Base-by-base conservation (phyloP, 1,284 basidiomycete species). In the Apiotrichum sp. region DNA sequence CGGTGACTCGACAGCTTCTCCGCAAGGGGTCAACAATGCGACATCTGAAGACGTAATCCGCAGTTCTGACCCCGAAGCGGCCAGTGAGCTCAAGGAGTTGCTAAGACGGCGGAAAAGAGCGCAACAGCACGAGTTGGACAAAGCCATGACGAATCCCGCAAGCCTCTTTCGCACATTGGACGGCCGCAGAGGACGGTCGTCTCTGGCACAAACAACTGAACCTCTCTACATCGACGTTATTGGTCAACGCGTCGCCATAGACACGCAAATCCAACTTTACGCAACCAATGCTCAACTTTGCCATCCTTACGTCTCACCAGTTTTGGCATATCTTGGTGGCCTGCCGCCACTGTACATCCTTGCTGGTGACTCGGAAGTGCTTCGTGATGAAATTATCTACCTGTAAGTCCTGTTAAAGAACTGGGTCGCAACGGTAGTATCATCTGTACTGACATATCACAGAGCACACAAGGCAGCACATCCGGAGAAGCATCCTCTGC, bases 391-490 rank as follows among this genome's bases (percentile, higher is more conserved):
- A 74, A 86, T 92, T 47, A 83, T 97, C 40, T 98, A 90, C 68
- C 77, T 82, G 88, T 91, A 63, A 67, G 88, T 81, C 13, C 22
- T 22, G 22, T 22, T 22, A 22, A 22, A 22, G 22, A 22, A 22
- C 22, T 22, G 22, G 22, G 22, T 22, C 22, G 22, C 22, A 22
- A 22, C 22, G 22, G 22, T 22, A 22, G 22, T 22, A 22, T 22
- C 22, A 22, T 22, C 22, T 22, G 22, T 22, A 22, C 22, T 8
- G 36, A 13, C 36, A 38, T 38, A 38, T 38, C 13, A 13, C 16
- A 95, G 91, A 13, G 93, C 95, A 0, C 93, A 98, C 70, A 92
- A 88, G 66, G 95, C 95, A 11, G 90, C 90, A 2, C 77, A 89
- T 69, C 95, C 95, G 0, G 82, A 84, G 0, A 78, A 78, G 61